These are phyloP conservation scores for Logfia minima DNA, from an alignment of 129 eudicot species.

Conservation along the genomic window DNA sequence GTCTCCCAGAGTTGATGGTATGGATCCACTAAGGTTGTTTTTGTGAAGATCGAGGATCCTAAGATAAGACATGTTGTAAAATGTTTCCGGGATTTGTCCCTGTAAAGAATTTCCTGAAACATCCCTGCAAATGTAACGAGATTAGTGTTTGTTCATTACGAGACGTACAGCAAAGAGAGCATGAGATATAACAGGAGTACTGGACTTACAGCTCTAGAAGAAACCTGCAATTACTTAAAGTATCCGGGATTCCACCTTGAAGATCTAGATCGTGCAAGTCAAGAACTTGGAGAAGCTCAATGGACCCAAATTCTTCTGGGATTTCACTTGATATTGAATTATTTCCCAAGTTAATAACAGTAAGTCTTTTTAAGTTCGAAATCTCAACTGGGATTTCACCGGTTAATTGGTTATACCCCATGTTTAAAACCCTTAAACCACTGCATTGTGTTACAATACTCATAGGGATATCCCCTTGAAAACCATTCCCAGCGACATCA, in stretches of 20 bases:
- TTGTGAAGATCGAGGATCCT: constrained; percentile 68
- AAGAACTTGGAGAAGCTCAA: constrained; percentile 80
- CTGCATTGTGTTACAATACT: constrained; percentile 55
- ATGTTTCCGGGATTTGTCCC: constrained; percentile 69
- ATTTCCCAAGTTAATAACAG: constrained; percentile 62
- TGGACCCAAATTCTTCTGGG: constrained; percentile 65
- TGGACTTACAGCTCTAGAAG: constrained; percentile 89
- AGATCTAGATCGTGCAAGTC: constrained; percentile 75
- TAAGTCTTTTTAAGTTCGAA: constrained; percentile 51
- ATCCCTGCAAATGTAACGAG: constrained; percentile 53
- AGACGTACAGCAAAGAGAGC: constrained; percentile 14
- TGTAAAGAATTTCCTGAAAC: constrained; percentile 69
- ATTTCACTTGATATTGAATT: constrained; percentile 65
- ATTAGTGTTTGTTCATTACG: constrained; percentile 13
- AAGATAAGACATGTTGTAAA: constrained; percentile 85
- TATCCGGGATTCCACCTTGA: constrained; percentile 62
- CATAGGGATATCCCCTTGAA: constrained; percentile 69
- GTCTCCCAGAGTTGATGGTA: constrained; percentile 69
- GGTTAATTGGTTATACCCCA: constrained; percentile 60
- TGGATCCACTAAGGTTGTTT: constrained; percentile 67
- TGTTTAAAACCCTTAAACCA: constrained; percentile 59
- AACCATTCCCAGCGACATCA: constrained; percentile 68
- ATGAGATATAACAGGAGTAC: constrained; percentile 11
- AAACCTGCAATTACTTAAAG: constrained; percentile 71
- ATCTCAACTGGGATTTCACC: constrained; percentile 68